Base-by-base conservation (phyloP, 805 yeast species). In the Monosporozyma servazzii region DNA sequence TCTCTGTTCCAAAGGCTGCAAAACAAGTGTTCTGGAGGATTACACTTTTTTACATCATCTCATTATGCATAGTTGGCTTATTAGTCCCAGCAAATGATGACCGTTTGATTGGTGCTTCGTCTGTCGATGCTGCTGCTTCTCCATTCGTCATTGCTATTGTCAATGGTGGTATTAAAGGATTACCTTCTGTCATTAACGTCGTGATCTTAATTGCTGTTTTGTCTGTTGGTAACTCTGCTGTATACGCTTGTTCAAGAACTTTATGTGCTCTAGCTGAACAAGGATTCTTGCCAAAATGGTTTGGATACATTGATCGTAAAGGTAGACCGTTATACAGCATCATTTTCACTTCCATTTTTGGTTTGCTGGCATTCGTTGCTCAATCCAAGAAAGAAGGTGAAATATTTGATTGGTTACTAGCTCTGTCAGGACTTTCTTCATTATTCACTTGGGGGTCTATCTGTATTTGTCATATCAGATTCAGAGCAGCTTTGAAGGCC, bases 121-220 rank as follows among this genome's bases (percentile, higher is more conserved):
- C 72, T 47, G 79, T 75, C 49, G 80, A 78, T 56, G 84, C 84
- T 44, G 68, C 81, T 15, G 86, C 88, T 11, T 84, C 90, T 15
- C 91, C 93, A 15, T 85, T 85, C 58, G 91, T 85, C 50, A 80
- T 86, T 68, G 86, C 91, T 31, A 78, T 84, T 51, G 71, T 66
- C 33, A 73, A 75, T 47, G 85, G 84, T 27, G 86, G 87, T 53
- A 81, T 82, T 55, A 69, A 65, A 31, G 88, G 82, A 43, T 67
- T 82, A 48, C 87, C 87, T 27, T 73, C 79, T 41, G 77, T 84
- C 31, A 74, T 84, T 69, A 84, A 84, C 61, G 86, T 79, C 7
- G 84, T 84, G 47, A 82, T 84, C 54, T 69, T 84, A 59, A 70
- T 83, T 50, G 77, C 89, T 5, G 82, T 82, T 23, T 63, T 83